These are phyloP conservation scores for Epichloe gansuensis DNA, from an alignment of 2,329 filamentous ascomycete species.

Conservation along the genomic window DNA sequence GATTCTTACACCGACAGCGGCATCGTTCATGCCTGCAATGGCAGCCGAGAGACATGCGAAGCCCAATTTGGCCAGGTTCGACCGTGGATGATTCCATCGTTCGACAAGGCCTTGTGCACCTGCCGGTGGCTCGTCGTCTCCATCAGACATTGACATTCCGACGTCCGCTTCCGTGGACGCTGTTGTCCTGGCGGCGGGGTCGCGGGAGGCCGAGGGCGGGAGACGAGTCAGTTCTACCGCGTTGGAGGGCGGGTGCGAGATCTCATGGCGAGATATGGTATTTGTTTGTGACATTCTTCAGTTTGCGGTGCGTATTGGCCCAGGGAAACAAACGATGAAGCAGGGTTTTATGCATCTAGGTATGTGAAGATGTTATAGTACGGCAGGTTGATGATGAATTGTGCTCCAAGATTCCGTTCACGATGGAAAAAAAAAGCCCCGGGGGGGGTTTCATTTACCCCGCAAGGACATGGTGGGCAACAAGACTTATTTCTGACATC, in stretches of 20 bases:
- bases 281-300: not conserved
- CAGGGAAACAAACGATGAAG: too few relatives aligned
- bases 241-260: not conserved
- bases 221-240: not conserved
- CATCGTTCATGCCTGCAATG: constrained; percentile 51
- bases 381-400: too few relatives aligned
- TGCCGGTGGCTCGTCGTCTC: constrained; percentile 10
- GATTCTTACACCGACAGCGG: constrained; percentile 38
- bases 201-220: not conserved
- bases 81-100: constrained; percentile 24
- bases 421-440: too few relatives aligned
- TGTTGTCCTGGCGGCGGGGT: not conserved
- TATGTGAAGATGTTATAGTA: too few relatives aligned
- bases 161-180: not conserved
- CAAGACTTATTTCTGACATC: too few relatives aligned
- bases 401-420: too few relatives aligned
- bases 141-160: not conserved
- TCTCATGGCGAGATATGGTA: not conserved
- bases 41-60: constrained; percentile 45
- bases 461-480: too few relatives aligned
- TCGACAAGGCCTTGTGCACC: constrained; percentile 17
- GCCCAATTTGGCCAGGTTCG: constrained; percentile 18
- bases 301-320: not conserved
- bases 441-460: too few relatives aligned
- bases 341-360: too few relatives aligned